Base-by-base conservation (phyloP, 345 rosid genomes). In the Citrus cavaleriei region DNA sequence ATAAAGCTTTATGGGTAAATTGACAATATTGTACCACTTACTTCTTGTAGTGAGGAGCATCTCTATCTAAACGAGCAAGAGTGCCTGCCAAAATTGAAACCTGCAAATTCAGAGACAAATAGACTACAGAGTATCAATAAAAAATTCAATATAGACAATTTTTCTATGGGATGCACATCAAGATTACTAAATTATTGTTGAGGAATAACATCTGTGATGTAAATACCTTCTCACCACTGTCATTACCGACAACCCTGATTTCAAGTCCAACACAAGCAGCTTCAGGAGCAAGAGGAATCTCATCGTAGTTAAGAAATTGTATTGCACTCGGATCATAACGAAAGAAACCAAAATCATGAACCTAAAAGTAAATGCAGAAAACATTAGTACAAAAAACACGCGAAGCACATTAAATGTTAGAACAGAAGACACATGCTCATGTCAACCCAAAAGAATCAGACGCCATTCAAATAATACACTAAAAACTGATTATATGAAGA, bases 291-390 rank as follows among this genome's bases (percentile, higher is more conserved):
- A 95, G 99, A 70, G 98, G 93, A 79, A 95, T 95, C 88, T 93
- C 99, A 84, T 91, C 97, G 73, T 95, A 95, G n/a, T 86, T 80
- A 80, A 93, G 86, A 86, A 89, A 92, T 72, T 92, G 91, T 67
- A 95, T 80, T 16, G 91, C 94, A 81, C 73, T 72, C 76, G 98
- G 97, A 87, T 94, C 89, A 82, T 92, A 95, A 57, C 88, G 85
- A 85, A 91, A 95, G 92, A 95, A 95, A 77, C 99, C 99, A 84
- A 95, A 95, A 85, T 95, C 99, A 89, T 95, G 99, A 77, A 95
- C 98, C 99, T 93, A 85, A 54, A 75, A 70, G 51, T 79, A 63
- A 83, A 70, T 69, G 62, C 70, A 81, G 37, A 84, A 21, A 59
- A 63, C 32, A 62, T 82, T 78, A 84, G 71, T 58, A 25, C 9